These are phyloP conservation scores for Colletotrichum sp. DNA, from an alignment of 2,329 filamentous ascomycete species.

Conservation along the genomic window DNA sequence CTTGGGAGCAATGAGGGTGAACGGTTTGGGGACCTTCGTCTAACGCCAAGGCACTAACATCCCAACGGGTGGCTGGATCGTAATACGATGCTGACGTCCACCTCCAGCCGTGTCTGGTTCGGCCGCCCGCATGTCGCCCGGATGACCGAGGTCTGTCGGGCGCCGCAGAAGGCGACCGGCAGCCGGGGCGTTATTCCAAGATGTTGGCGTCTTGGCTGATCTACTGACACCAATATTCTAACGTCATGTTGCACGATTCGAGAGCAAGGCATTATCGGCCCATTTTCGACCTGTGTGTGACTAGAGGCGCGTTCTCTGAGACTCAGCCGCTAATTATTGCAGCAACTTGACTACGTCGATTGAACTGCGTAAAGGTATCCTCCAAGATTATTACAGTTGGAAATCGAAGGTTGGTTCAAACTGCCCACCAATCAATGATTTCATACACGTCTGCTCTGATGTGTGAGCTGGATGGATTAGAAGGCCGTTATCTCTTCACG, in stretches of 20 bases:
- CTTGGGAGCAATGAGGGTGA: background rate
- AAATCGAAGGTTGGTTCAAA: background rate
- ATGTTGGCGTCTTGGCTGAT: background rate
- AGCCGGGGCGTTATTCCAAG: background rate
- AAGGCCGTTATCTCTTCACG: fast-evolving
- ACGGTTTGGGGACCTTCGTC: background rate
- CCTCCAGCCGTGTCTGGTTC: background rate
- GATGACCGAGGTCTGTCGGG: background rate
- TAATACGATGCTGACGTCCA: background rate
- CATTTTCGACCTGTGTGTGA: background rate
- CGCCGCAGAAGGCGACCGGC: background rate
- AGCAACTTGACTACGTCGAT: background rate
- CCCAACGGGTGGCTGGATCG: background rate
- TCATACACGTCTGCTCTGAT: background rate
- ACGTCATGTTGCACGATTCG: background rate
- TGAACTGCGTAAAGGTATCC: background rate
- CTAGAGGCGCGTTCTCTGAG: background rate
- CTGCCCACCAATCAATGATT: background rate
- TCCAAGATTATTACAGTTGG: background rate
- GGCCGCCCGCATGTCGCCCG: background rate
- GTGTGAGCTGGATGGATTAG: background rate
- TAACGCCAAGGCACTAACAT: background rate
- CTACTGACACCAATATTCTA: background rate
- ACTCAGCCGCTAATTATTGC: background rate
- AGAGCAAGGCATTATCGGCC: background rate